Percentiles rank a stretch among this genome's conserved stretches.
phyloP scores from a whole-genome alignment of 2,329 filamentous ascomycete genomes.

The Ophiostoma sp. region DNA sequence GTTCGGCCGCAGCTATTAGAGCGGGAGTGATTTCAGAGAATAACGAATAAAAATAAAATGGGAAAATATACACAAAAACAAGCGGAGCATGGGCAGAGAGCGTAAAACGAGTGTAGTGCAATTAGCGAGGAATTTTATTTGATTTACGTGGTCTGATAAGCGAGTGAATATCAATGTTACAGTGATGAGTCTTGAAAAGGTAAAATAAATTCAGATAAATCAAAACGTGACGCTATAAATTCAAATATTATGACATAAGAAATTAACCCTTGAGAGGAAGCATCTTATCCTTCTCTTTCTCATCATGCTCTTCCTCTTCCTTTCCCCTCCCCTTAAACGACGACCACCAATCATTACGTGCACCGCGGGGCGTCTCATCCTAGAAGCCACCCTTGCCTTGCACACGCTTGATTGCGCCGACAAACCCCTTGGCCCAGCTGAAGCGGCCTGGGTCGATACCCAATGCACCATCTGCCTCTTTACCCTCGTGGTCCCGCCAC shows the following conservation, averaged over 20 bases:
- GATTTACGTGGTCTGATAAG: neutral
- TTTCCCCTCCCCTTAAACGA: neutral
- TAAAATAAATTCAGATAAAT: neutral
- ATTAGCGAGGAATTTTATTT: neutral
- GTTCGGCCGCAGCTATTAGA: constrained; percentile 76
- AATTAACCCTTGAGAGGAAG: neutral
- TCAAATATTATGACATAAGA: neutral
- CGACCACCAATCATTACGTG: neutral
- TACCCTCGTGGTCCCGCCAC: constrained; percentile 58
- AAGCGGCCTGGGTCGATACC: constrained; percentile 56
- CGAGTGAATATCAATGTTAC: neutral
- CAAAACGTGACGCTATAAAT: neutral
- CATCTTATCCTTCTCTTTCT: neutral
- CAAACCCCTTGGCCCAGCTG: constrained; percentile 58
- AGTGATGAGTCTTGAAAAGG: neutral
- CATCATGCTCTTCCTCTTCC: neutral
- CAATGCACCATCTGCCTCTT: constrained; percentile 51
- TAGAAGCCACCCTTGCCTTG: constrained; percentile 57
- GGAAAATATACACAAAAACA: neutral
- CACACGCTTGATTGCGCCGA: constrained; percentile 59
- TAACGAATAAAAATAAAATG: neutral
- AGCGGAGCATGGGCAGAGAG: neutral
- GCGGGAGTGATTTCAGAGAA: neutral
- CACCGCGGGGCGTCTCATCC: neutral
- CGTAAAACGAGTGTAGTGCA: neutral